A percentile compares a stretch with the other conserved stretches of the same genome.
These are phyloP conservation scores for Suillus plorans DNA, from an alignment of 768 basidiomycete species.

Conservation along the genomic window DNA sequence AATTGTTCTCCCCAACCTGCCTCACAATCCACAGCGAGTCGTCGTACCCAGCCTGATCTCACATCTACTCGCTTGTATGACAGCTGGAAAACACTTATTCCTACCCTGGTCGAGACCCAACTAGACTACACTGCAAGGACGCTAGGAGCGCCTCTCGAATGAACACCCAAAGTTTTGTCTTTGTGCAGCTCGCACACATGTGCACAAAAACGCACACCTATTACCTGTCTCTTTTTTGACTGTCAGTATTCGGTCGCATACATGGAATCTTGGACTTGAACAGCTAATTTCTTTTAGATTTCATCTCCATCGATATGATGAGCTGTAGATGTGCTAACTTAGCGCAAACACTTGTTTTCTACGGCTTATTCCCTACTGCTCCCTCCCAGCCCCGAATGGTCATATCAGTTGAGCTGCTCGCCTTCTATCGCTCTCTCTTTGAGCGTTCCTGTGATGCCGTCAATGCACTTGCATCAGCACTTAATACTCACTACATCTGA, in stretches of 20 bases:
- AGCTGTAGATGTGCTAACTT: constrained; percentile 24
- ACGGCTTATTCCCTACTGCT: constrained; percentile 34
- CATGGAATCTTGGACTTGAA: not conserved
- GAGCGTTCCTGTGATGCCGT: constrained; percentile 12
- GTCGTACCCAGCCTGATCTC: not conserved
- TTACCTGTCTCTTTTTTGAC: not conserved
- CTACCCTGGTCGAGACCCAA: not conserved
- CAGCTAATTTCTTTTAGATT: constrained; percentile 16
- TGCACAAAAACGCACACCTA: not conserved
- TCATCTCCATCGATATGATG: constrained; percentile 8
- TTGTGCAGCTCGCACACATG: not conserved
- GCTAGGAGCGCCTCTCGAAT: not conserved
- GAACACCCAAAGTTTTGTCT: not conserved
- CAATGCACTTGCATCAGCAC: constrained; percentile 8
- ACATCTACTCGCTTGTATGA: not conserved
- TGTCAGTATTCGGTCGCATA: not conserved
- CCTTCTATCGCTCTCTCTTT: constrained; percentile 36
- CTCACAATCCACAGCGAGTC: not conserved
- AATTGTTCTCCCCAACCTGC: not conserved
- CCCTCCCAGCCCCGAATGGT: constrained; percentile 17
- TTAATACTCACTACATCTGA: not conserved
- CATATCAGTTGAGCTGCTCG: constrained; percentile 29
- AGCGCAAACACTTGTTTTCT: constrained; percentile 22
- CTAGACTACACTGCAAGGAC: constrained; percentile 1
- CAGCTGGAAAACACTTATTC: constrained; percentile 6